These are phyloP conservation scores for Solanum tarijense DNA, from an alignment of 257 asterid species.

Conservation along the genomic window DNA sequence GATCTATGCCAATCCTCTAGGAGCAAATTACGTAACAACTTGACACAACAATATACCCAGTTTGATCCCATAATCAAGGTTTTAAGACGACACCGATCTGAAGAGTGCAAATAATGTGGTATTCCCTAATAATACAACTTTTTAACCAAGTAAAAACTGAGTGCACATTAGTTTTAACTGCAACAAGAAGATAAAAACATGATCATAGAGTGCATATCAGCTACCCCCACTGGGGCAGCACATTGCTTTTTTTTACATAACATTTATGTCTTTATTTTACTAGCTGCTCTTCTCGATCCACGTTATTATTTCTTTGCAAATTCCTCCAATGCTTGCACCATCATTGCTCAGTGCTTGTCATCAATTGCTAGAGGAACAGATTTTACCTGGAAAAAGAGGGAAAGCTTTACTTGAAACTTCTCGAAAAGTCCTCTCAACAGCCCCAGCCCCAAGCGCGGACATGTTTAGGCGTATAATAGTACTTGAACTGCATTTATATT, in stretches of 20 bases:
- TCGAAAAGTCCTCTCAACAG: background rate
- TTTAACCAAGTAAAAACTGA: background rate
- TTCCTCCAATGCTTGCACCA: background rate
- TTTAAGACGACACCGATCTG: background rate
- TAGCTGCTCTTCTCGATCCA: background rate
- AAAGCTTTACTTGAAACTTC: background rate
- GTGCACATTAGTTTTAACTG: background rate
- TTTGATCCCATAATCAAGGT: background rate
- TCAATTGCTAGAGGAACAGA: constrained; percentile 70
- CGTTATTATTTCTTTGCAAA: background rate
- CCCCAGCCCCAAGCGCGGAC: background rate
- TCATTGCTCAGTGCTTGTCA: constrained; percentile 10
- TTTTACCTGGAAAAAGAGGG: constrained; percentile 36
- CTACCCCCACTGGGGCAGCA: background rate
- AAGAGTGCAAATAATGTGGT: background rate
- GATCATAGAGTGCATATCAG: background rate
- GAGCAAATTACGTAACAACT: background rate
- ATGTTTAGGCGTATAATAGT: background rate
- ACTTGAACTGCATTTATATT: background rate
- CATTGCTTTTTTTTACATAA: background rate
- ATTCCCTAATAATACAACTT: background rate
- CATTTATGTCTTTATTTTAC: background rate
- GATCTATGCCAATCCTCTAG: background rate
- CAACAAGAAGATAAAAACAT: background rate
- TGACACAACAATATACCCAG: background rate